Conservation (phyloP, 2,329 filamentous ascomycete species). For the Exophiala bonariae region DNA sequence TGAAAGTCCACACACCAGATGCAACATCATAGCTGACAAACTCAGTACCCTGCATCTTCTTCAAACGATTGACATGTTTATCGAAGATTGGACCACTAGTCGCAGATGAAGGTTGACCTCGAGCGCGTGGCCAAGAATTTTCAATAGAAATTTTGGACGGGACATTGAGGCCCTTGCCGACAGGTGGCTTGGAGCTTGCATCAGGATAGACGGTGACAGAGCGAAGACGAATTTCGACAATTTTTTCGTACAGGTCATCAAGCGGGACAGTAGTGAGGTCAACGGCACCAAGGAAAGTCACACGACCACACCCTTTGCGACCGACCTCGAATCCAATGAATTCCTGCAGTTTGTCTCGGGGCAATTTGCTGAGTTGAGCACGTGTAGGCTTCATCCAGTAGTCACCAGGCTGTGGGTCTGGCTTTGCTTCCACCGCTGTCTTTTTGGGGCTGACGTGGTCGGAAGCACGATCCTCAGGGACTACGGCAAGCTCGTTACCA, state of each 20-base stretch:
- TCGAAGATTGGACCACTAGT: slow-evolving; percentile 67
- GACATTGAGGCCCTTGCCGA: slow-evolving; percentile 88
- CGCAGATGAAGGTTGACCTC: slow-evolving; percentile 58
- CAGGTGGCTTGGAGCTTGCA: slow-evolving; percentile 73
- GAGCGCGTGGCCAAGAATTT: slow-evolving; percentile 85
- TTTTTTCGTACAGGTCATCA: slow-evolving; percentile 73
- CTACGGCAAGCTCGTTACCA: slow-evolving; percentile 74
- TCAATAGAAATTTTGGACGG: slow-evolving; percentile 84
- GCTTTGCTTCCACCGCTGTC: slow-evolving; percentile 22
- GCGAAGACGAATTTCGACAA: slow-evolving; percentile 75
- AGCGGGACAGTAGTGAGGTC: slow-evolving; percentile 79
- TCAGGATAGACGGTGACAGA: slow-evolving; percentile 85
- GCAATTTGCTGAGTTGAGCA: slow-evolving; percentile 76
- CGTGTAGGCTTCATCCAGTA: slow-evolving; percentile 85
- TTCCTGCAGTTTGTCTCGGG: slow-evolving; percentile 72
- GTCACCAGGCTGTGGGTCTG: slow-evolving; percentile 63
- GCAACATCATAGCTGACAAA: slow-evolving; percentile 78
- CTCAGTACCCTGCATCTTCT: slow-evolving; percentile 74
- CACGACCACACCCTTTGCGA: slow-evolving; percentile 75
- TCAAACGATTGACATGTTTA: slow-evolving; percentile 81
- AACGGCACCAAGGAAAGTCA: slow-evolving; percentile 78
- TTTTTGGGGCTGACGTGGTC: slow-evolving; percentile 45
- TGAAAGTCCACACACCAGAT: slow-evolving; percentile 86
- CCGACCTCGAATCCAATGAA: slow-evolving; percentile 78
- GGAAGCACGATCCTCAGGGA: slow-evolving; percentile 60